Evolutionary conservation across 768 basidiomycete genomes (phyloP).

Genomic region (Mrakia blollopis): DNA sequence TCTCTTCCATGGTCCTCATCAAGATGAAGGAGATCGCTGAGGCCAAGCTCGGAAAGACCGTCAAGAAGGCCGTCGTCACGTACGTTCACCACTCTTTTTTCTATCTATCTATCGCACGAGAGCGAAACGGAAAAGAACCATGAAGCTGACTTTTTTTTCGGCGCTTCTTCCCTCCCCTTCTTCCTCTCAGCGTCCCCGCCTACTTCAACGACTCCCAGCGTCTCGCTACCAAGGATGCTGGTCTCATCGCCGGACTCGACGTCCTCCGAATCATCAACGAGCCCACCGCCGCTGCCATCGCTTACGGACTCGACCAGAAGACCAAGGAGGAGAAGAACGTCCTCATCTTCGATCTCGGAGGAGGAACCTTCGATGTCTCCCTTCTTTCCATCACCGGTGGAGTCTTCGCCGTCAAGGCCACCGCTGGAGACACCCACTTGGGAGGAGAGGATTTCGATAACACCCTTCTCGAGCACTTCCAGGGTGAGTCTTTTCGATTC

Average conservation of each 20-base stretch:
- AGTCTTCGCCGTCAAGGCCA: conserved; percentile 89
- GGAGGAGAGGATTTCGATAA: conserved; percentile 99
- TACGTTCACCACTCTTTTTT: conserved; percentile 48
- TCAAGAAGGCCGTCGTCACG: conserved; percentile 99
- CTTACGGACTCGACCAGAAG: conserved; percentile 83
- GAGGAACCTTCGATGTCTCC: conserved; percentile 99
- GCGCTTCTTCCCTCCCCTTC: neutral
- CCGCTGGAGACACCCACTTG: conserved; percentile 97
- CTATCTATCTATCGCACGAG: neutral
- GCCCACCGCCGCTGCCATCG: conserved; percentile 98
- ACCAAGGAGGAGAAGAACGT: conserved; percentile 94
- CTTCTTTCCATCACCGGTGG: conserved; percentile 95
- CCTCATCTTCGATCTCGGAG: conserved; percentile 98
- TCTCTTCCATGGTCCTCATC: conserved; percentile 98
- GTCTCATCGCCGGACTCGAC: conserved; percentile 94
- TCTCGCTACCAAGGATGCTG: conserved; percentile 98
- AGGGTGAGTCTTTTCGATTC: conserved; percentile 46
- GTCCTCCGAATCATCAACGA: conserved; percentile 99
- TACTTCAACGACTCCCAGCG: conserved; percentile 99
- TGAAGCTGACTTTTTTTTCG: neutral
- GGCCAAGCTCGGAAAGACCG: conserved; percentile 95
- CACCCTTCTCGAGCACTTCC: conserved; percentile 95
- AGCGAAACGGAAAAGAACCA: neutral
- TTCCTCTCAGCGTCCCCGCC: conserved; percentile 67
- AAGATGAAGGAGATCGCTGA: conserved; percentile 99